Conservation (phyloP, 352 stramenopile species). For the Phytophthora crassamura region DNA sequence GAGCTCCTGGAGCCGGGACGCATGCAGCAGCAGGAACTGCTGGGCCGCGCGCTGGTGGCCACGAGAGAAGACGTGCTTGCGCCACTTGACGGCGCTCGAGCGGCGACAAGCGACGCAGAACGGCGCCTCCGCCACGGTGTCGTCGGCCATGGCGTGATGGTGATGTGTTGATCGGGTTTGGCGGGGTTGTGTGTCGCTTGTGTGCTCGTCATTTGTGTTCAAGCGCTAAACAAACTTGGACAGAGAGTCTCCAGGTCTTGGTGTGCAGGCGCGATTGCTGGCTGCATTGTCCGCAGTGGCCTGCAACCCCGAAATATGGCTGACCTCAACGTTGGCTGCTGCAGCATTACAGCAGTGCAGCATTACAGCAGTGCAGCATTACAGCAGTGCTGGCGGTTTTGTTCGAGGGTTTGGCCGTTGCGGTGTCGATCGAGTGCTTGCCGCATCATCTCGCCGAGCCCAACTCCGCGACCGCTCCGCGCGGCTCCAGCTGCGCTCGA, state of each 20-base stretch:
- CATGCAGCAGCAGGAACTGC: slow-evolving; percentile 48
- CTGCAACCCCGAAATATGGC: slow-evolving; percentile 3
- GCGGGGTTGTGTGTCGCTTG: slow-evolving; percentile 14
- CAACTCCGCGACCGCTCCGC: not conserved
- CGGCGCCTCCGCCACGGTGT: slow-evolving; percentile 42
- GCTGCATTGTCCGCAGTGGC: too few relatives aligned
- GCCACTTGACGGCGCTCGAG: slow-evolving; percentile 71
- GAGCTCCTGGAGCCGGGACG: slow-evolving; percentile 37
- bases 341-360: too few relatives aligned
- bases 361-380: not conserved
- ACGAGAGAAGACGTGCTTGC: slow-evolving; percentile 73
- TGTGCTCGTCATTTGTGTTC: slow-evolving; percentile 13
- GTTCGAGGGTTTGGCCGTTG: slow-evolving; percentile 5
- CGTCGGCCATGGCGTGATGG: slow-evolving; percentile 7
- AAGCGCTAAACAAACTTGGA: not conserved
- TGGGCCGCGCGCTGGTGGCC: slow-evolving; percentile 53
- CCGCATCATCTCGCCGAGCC: not conserved
- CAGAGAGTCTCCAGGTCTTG: slow-evolving; percentile 26
- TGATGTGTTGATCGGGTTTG: slow-evolving; percentile 9
- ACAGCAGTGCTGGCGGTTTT: not conserved
- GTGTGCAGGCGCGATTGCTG: slow-evolving; percentile 9
- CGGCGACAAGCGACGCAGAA: slow-evolving; percentile 67
- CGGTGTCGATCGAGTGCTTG: not conserved
- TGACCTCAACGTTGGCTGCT: not conserved
- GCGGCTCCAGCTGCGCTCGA: slow-evolving; percentile 21